Conservation (phyloP, 352 stramenopile genomes). For the Aphanomyces cochlioides region DNA sequence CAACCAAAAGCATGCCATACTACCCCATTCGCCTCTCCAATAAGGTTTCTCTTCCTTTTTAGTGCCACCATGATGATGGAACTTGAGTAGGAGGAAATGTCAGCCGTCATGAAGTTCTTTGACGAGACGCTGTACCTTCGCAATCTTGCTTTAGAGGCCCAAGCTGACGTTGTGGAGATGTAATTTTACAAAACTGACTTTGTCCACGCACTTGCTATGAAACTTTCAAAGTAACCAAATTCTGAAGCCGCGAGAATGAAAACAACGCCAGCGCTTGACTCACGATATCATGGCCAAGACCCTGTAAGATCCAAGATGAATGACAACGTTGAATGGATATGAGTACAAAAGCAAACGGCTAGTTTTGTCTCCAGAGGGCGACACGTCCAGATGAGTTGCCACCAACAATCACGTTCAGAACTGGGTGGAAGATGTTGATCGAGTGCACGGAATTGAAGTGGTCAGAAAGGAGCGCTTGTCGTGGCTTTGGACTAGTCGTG, state of each 20-base stretch:
- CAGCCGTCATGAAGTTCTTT: slow-evolving; percentile 17
- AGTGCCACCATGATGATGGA: background rate
- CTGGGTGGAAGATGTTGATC: slow-evolving; percentile 83
- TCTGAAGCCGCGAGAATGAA: too few relatives aligned
- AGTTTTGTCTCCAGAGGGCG: background rate
- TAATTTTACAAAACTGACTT: slow-evolving; percentile 7
- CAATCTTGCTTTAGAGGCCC: slow-evolving; percentile 23
- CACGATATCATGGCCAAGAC: too few relatives aligned
- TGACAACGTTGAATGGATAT: slow-evolving; percentile 92
- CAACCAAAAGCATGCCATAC: slow-evolving; percentile 1
- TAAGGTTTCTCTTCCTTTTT: background rate
- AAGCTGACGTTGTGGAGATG: slow-evolving; percentile 21
- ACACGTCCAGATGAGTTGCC: slow-evolving; percentile 69
- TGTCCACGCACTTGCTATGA: background rate
- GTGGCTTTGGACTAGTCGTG: slow-evolving; percentile 54
- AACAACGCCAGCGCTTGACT: too few relatives aligned
- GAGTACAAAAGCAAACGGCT: slow-evolving; percentile 89
- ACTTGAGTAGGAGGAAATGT: slow-evolving; percentile 14
- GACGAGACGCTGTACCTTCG: slow-evolving; percentile 18
- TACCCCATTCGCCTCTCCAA: slow-evolving; percentile 7
- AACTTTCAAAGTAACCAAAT: too few relatives aligned
- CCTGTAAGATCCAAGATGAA: slow-evolving; percentile 7
- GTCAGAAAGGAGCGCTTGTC: slow-evolving; percentile 65
- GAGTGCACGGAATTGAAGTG: slow-evolving; percentile 77
- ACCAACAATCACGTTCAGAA: slow-evolving; percentile 58